Conservation (phyloP, 306 rosid genomes). For the Myrica gale region DNA sequence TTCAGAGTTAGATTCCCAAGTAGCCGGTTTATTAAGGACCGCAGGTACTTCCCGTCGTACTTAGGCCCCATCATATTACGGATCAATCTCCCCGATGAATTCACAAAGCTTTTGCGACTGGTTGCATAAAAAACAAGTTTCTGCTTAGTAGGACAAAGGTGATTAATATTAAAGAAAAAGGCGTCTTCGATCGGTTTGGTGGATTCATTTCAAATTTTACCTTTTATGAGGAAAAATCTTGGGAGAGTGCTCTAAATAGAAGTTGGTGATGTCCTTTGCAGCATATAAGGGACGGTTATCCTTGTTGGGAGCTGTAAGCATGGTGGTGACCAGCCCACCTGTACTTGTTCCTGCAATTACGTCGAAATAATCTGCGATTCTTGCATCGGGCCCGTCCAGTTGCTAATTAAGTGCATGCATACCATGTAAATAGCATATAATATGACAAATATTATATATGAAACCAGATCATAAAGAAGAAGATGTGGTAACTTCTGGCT, state of each 20-base stretch:
- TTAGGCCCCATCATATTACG: slow-evolving; percentile 30
- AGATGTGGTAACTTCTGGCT: no score
- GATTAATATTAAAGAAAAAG: not conserved
- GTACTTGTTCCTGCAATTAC: slow-evolving; percentile 28
- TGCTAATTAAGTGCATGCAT: not conserved
- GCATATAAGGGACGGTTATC: slow-evolving; percentile 18
- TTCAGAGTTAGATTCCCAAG: slow-evolving; percentile 43
- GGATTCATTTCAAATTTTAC: not conserved
- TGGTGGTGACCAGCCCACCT: slow-evolving; percentile 22
- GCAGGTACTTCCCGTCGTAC: slow-evolving; percentile 43
- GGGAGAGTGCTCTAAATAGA: slow-evolving; percentile 22
- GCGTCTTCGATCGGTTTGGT: no score
- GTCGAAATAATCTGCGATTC: slow-evolving; percentile 28
- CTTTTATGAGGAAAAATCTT: slow-evolving; percentile 17
- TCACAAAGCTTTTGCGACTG: not conserved
- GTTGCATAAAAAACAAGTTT: not conserved
- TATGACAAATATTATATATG: not conserved
- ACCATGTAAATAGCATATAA: not conserved
- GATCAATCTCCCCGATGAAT: not conserved
- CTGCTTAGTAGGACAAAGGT: not conserved
- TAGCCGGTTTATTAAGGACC: slow-evolving; percentile 17
- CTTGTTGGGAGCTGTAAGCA: slow-evolving; percentile 26
- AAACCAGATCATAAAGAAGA: not conserved
- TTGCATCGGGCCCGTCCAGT: slow-evolving; percentile 9
- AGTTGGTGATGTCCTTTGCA: slow-evolving; percentile 18